phyloP scores from a whole-genome alignment of 75 land plant genomes.

The Sequoiadendron giganteum region DNA sequence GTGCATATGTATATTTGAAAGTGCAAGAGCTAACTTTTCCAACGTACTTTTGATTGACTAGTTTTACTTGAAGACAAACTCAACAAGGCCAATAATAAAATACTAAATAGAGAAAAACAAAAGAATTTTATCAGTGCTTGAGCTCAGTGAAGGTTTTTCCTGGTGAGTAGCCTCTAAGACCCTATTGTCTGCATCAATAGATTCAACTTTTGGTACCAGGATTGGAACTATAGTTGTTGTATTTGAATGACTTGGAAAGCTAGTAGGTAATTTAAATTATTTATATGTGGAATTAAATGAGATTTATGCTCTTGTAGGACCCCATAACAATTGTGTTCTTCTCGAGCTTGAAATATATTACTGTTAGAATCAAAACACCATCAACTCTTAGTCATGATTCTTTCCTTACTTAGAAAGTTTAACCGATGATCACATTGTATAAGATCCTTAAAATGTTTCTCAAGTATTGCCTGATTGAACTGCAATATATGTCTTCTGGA shows the following conservation, averaged over 20 bases:
- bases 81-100: background rate
- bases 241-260: background rate
- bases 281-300: background rate
- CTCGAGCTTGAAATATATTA: background rate
- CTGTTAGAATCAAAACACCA: background rate
- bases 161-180: background rate
- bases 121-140: conserved; percentile 15
- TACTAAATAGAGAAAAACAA: background rate
- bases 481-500: conserved; percentile 42
- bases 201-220: background rate
- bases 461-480: conserved; percentile 64
- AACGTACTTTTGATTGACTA: background rate
- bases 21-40: background rate
- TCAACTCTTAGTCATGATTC: conserved; percentile 3
- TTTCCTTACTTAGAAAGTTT: conserved; percentile 32
- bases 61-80: background rate
- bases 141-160: conserved; percentile 28
- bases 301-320: background rate
- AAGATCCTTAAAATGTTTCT: conserved; percentile 76
- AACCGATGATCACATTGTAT: conserved; percentile 60
- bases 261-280: background rate
- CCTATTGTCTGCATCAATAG: background rate
- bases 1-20: background rate
- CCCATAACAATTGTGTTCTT: background rate
- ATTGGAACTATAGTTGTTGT: background rate